These are phyloP conservation scores for Botryosphaeria dothidea DNA, from an alignment of 2,329 filamentous ascomycete genomes.

Conservation along the genomic window DNA sequence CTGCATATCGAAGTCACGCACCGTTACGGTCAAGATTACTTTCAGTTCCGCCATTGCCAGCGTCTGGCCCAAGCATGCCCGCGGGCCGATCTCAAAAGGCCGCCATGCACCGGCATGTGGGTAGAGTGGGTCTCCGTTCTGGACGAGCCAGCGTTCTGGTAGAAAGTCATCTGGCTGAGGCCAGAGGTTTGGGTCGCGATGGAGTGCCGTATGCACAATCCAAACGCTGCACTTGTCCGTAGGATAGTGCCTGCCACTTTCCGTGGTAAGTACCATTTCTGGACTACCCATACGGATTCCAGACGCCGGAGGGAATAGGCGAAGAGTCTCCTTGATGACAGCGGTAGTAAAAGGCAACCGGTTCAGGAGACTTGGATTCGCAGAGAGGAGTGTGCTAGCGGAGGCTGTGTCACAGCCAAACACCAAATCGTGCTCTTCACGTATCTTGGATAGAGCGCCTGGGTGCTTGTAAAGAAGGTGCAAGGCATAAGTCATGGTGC, in stretches of 20 bases:
- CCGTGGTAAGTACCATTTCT: background rate
- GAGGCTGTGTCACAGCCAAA: conserved; percentile 28
- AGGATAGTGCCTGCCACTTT: background rate
- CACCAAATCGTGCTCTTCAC: conserved; percentile 32
- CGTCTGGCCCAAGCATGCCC: conserved; percentile 40
- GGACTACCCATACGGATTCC: background rate
- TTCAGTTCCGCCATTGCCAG: conserved; percentile 40
- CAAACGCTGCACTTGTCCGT: background rate
- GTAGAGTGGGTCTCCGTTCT: background rate
- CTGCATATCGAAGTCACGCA: conserved; percentile 27
- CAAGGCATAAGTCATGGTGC: conserved; percentile 32
- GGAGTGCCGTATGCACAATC: background rate
- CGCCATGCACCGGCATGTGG: conserved; percentile 27
- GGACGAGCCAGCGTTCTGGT: conserved; percentile 10
- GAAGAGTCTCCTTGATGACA: conserved; percentile 37
- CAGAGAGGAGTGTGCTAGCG: conserved; percentile 20
- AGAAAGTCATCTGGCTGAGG: background rate
- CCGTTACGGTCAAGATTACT: conserved; percentile 27
- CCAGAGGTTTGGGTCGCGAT: background rate
- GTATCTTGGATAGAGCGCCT: conserved; percentile 24
- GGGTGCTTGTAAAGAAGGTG: conserved; percentile 32
- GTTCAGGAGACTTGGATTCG: conserved; percentile 31
- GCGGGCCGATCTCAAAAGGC: conserved; percentile 42
- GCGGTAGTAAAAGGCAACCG: conserved; percentile 33
- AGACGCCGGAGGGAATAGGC: conserved; percentile 33